These are phyloP conservation scores for Claviceps pazoutovae DNA, from an alignment of 2,329 filamentous ascomycete species.

Conservation along the genomic window DNA sequence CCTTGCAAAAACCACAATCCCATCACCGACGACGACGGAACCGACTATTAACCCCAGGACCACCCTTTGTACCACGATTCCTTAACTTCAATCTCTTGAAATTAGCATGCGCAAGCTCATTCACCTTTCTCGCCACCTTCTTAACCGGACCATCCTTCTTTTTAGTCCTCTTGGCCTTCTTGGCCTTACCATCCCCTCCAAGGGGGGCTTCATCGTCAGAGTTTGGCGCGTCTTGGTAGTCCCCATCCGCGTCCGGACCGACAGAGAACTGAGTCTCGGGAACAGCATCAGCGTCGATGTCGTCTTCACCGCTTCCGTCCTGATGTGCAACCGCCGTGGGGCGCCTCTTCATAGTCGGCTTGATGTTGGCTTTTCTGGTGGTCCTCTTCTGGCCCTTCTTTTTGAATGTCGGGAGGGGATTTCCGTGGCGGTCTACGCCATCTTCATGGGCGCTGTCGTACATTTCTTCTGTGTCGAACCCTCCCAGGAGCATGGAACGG, in stretches of 20 bases:
- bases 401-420: conserved; percentile 53
- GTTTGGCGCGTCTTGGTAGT: conserved; percentile 6
- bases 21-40: conserved; percentile 36
- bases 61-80: conserved; percentile 49
- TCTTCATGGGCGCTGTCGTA: conserved; percentile 44
- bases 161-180: conserved; percentile 16
- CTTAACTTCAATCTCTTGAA: conserved; percentile 52
- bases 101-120: conserved; percentile 50
- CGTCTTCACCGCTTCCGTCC: conserved; percentile 15
- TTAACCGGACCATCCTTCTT: conserved; percentile 32
- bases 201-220: conserved; percentile 9
- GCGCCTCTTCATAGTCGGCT: conserved; percentile 35
- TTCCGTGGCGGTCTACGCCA: conserved; percentile 38
- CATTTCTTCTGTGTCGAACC: conserved; percentile 48
- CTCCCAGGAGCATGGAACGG: conserved; percentile 35
- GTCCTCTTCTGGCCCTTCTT: conserved; percentile 77
- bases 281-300: conserved; percentile 16
- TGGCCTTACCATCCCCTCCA: conserved; percentile 15
- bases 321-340: conserved; percentile 19
- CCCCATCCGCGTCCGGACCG: conserved; percentile 11
- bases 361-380: conserved; percentile 54
- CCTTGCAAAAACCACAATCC: background rate
- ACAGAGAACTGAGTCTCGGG: conserved; percentile 15
- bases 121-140: conserved; percentile 45
- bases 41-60: conserved; percentile 40